phyloP scores from a whole-genome alignment of 768 basidiomycete genomes.

The Naganishia friedmannii region DNA sequence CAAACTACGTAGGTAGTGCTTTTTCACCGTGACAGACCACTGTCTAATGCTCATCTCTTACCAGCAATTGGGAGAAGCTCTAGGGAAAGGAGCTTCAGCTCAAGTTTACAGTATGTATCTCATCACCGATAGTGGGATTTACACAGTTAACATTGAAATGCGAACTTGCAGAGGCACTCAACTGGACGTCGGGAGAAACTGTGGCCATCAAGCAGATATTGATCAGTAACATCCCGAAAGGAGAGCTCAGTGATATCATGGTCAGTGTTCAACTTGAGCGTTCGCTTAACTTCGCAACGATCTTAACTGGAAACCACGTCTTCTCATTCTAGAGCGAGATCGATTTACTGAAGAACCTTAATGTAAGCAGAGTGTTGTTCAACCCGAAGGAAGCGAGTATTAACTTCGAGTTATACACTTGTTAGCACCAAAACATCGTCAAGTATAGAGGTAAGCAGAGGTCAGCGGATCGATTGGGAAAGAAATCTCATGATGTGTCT shows the following conservation, averaged over 20 bases:
- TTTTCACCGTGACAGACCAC: neutral
- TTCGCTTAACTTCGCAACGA: neutral
- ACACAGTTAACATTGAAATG: slow-evolving; percentile 7
- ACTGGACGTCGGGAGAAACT: slow-evolving; percentile 95
- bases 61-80: slow-evolving; percentile 90
- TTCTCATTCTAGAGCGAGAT: slow-evolving; percentile 75
- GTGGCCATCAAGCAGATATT: slow-evolving; percentile 98
- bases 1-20: slow-evolving; percentile 22
- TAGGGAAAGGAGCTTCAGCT: slow-evolving; percentile 97
- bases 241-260: slow-evolving; percentile 96
- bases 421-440: slow-evolving; percentile 91
- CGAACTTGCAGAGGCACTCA: slow-evolving; percentile 54
- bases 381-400: too few species aligned
- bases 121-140: neutral
- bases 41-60: neutral
- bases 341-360: slow-evolving; percentile 91
- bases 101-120: slow-evolving; percentile 82
- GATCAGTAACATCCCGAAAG: slow-evolving; percentile 81
- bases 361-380: slow-evolving; percentile 59
- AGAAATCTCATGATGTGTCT: neutral
- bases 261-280: slow-evolving; percentile 52
- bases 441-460: slow-evolving; percentile 68
- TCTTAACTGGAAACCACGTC: neutral
- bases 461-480: too few species aligned
- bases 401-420: slow-evolving; percentile 2